These are phyloP conservation scores for Marasmius tenuissimus DNA, from an alignment of 1,284 basidiomycete genomes.

Conservation along the genomic window DNA sequence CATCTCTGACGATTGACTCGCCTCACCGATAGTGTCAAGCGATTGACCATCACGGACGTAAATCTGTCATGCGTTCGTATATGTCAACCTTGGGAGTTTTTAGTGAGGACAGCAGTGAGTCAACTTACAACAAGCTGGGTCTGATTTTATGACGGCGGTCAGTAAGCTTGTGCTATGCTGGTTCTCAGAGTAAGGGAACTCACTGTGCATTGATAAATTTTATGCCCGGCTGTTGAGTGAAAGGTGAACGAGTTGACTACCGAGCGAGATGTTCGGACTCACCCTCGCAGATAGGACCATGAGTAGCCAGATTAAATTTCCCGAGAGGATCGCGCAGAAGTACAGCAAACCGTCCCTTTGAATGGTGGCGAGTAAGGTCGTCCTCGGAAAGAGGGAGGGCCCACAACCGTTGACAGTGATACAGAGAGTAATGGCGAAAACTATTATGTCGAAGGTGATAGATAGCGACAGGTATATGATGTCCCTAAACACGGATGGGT, in stretches of 20 bases:
- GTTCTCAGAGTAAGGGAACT: neutral
- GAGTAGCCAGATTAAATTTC: slow-evolving; percentile 27
- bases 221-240: slow-evolving; percentile 18
- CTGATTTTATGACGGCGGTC: neutral
- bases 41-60: neutral
- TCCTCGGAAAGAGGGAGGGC: neutral
- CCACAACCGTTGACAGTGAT: slow-evolving; percentile 13
- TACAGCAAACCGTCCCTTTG: slow-evolving; percentile 25
- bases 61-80: neutral
- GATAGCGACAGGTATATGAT: slow-evolving; percentile 26
- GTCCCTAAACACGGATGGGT: slow-evolving; percentile 17
- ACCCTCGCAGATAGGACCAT: slow-evolving; percentile 22
- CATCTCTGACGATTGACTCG: neutral
- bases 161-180: no score
- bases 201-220: slow-evolving; percentile 28
- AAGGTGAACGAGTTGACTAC: neutral
- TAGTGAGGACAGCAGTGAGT: no score
- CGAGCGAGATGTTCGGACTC: neutral
- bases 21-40: neutral
- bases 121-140: neutral
- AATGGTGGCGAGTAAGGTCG: slow-evolving; percentile 19
- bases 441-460: slow-evolving; percentile 26
- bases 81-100: no score
- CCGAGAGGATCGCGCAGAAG: slow-evolving; percentile 26
- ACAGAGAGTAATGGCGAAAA: slow-evolving; percentile 23